Evolutionary conservation across 1,284 basidiomycete species (phyloP), one percentile per base, ranked within the genome.

Genomic region (Neotropicomus parvogracilis): DNA sequence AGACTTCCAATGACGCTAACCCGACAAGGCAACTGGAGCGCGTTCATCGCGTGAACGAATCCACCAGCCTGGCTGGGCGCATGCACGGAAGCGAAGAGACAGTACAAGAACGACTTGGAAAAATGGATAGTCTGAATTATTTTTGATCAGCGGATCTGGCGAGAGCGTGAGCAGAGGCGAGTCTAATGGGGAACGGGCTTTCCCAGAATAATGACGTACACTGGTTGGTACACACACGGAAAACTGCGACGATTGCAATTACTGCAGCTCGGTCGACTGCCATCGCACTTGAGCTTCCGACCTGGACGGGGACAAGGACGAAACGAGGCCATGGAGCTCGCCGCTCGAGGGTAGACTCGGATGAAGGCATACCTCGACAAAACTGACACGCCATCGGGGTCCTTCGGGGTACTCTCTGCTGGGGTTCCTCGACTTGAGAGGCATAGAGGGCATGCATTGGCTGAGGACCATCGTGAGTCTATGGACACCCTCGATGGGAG

Each of bases 221-320:
- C 80, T 45, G 79, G 76, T 21, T 65, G 54, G 58, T 83, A 83
- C 40, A 56, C 53, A 53, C 80, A 82, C 13, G 73, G 70, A 55
- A 66, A 71, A 10, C 70, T 69, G 33, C 80, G 70, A 46, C 70
- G 69, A 55, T 74, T 68, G 58, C 80, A 82, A 55, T 82, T 80
- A 37, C 64, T 66, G 59, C 80, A 82, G 24, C 72, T 70, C 4
- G 80, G 80, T 24, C 71, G 71, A 44, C 60, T 54, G 10, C 80
- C 80, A 52, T 81, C 77, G 54, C 80, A 82, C 64, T 81, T 82
- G 40, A 83, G 59, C 63, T 82, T 82, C 47, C 80, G 70, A 8
- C 75, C 80, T 81, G 49, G 27, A 41, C 24, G 24, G 26, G 6
- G 32, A 40, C 29, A 38, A 38, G 8, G 19, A 38, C 4, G 41